phyloP scores from a whole-genome alignment of 176 grass and related monocot genomes.

The Ensete glaucum region DNA sequence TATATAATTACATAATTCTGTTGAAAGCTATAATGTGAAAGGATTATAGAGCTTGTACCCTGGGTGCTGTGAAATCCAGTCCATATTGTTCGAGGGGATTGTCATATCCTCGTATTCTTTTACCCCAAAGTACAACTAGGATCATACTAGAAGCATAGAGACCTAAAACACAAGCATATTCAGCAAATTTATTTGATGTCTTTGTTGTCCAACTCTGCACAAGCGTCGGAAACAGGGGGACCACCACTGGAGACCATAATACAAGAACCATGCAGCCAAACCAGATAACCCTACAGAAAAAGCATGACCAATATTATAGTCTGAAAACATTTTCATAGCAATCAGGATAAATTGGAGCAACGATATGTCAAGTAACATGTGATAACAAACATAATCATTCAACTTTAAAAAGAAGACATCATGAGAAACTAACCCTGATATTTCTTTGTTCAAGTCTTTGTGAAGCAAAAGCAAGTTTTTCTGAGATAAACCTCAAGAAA shows the following conservation, averaged over 20 bases:
- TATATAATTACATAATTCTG: background rate
- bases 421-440: background rate
- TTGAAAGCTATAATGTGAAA: constrained; percentile 7
- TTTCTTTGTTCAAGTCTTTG: background rate
- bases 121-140: constrained; percentile 88
- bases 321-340: background rate
- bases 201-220: constrained; percentile 79
- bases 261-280: constrained; percentile 83
- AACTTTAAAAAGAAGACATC: background rate
- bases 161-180: constrained; percentile 61
- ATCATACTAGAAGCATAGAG: constrained; percentile 65
- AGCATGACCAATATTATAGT: background rate
- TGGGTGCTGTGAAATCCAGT: constrained; percentile 40
- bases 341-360: background rate
- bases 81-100: constrained; percentile 85
- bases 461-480: background rate
- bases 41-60: constrained; percentile 39
- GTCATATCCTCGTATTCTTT: constrained; percentile 75
- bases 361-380: too few relatives aligned
- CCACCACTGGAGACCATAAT: constrained; percentile 86
- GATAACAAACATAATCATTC: background rate
- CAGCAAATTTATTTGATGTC: constrained; percentile 52
- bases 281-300: constrained; percentile 45
- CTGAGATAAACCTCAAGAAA: background rate
- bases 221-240: constrained; percentile 72